These are phyloP conservation scores for Phialophora tarda DNA, from an alignment of 2,329 filamentous ascomycete genomes.

Conservation along the genomic window DNA sequence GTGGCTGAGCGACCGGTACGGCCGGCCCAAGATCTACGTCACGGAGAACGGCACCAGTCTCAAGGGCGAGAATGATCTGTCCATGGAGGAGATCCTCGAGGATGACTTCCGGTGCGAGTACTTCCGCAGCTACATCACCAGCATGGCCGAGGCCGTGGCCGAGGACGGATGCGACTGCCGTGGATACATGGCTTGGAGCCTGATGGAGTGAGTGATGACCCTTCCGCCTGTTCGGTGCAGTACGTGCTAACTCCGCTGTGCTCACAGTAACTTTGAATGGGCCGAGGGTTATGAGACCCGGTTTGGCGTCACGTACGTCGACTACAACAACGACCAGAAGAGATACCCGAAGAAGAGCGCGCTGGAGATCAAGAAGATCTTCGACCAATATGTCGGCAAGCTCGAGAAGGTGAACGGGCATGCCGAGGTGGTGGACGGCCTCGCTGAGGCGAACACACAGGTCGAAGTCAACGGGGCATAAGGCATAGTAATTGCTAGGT, in stretches of 20 bases:
- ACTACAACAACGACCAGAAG: conserved; percentile 79
- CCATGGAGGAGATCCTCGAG: conserved; percentile 68
- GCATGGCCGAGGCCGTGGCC: conserved; percentile 73
- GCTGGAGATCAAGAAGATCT: conserved; percentile 70
- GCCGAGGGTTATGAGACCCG: conserved; percentile 88
- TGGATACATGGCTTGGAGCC: conserved; percentile 84
- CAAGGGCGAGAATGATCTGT: conserved; percentile 79
- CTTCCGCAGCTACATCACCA: conserved; percentile 76
- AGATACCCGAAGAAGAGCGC: conserved; percentile 85
- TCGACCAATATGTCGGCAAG: conserved; percentile 72
- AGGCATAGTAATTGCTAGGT: too few relatives aligned
- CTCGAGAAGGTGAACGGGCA: conserved; percentile 42
- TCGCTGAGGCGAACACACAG: background rate
- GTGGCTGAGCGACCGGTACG: conserved; percentile 79
- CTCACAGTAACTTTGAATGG: conserved; percentile 78
- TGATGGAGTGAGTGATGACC: conserved; percentile 69
- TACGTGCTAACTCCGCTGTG: conserved; percentile 19
- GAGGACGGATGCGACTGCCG: conserved; percentile 78
- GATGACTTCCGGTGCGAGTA: conserved; percentile 84
- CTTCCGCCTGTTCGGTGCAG: background rate
- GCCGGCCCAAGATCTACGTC: conserved; percentile 77
- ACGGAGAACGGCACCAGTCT: conserved; percentile 88
- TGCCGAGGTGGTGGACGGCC: background rate
- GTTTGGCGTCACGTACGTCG: conserved; percentile 83
- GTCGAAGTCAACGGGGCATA: background rate